These are phyloP conservation scores for Backusella circina DNA, from an alignment of 192 early-diverging fungal genomes.

Conservation along the genomic window DNA sequence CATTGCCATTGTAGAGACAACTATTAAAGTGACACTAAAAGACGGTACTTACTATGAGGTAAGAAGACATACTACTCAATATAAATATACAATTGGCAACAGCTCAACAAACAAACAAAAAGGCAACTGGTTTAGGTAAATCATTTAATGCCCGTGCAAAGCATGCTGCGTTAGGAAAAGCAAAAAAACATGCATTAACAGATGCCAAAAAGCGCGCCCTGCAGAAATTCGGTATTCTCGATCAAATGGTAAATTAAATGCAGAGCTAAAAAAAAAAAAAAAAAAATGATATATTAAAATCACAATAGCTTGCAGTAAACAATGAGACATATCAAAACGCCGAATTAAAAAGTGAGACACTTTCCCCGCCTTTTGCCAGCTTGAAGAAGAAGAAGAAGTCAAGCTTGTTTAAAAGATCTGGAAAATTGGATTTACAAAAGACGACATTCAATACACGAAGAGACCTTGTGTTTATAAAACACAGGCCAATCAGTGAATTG, in stretches of 20 bases:
- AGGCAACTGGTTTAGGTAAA: conserved; percentile 84
- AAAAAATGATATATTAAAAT: background rate
- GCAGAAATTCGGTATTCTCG: conserved; percentile 77
- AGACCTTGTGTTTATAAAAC: background rate
- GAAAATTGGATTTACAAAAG: background rate
- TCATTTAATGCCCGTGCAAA: conserved; percentile 77
- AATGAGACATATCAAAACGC: background rate
- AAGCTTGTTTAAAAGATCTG: background rate
- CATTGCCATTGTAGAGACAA: conserved; percentile 68
- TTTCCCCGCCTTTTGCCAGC: background rate
- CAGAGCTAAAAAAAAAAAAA: conserved; percentile 49
- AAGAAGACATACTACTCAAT: no score
- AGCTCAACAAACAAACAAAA: background rate
- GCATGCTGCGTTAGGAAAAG: conserved; percentile 80
- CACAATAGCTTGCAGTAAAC: background rate
- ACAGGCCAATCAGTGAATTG: background rate
- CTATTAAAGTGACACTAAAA: conserved; percentile 78
- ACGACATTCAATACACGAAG: background rate
- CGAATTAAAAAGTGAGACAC: background rate
- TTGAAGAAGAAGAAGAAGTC: background rate
- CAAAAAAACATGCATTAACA: conserved; percentile 87
- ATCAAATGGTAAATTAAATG: conserved; percentile 81
- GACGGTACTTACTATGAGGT: conserved; percentile 88
- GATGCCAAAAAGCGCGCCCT: conserved; percentile 90
- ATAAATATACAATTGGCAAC: background rate